Conservation (phyloP, 371 early-diverging fungal species). For the Mortierella sp. region DNA sequence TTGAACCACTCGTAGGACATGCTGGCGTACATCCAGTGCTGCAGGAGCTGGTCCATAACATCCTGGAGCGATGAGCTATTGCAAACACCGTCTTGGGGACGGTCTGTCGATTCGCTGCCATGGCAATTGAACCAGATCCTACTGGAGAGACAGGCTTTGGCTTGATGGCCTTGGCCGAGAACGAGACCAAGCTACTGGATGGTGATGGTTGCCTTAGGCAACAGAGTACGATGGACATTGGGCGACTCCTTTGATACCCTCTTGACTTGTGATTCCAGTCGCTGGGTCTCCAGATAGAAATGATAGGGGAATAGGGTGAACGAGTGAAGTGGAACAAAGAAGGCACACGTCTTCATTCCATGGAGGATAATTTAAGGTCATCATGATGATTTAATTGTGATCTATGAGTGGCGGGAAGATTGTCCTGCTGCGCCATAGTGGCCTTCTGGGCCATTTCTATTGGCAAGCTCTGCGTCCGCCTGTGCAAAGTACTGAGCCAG, state of each 20-base stretch:
- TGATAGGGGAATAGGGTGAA: no score
- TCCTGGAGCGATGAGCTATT: not conserved
- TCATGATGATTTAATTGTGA: no score
- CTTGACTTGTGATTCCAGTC: no score
- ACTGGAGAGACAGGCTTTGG: not conserved
- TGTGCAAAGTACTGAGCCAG: slow-evolving; percentile 50
- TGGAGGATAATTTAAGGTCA: no score
- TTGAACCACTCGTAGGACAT: not conserved
- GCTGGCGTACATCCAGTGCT: no score
- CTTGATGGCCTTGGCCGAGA: not conserved
- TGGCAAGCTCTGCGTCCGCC: slow-evolving; percentile 17
- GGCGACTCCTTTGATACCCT: not conserved
- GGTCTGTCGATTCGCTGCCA: not conserved
- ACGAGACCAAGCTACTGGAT: not conserved
- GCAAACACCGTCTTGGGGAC: not conserved
- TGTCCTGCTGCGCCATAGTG: not conserved
- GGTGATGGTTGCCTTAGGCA: not conserved
- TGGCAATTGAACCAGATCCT: no score
- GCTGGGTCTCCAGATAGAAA: no score
- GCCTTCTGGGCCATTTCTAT: not conserved
- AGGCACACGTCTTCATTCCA: no score
- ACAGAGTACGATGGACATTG: slow-evolving; percentile 1
- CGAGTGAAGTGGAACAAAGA: not conserved
- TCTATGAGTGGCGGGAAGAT: no score
- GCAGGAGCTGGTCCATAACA: not conserved